Percentiles rank a stretch among this genome's conserved stretches.
Evolutionary conservation across 352 stramenopile genomes (phyloP).

Genomic region (Phytophthora brassicae): DNA sequence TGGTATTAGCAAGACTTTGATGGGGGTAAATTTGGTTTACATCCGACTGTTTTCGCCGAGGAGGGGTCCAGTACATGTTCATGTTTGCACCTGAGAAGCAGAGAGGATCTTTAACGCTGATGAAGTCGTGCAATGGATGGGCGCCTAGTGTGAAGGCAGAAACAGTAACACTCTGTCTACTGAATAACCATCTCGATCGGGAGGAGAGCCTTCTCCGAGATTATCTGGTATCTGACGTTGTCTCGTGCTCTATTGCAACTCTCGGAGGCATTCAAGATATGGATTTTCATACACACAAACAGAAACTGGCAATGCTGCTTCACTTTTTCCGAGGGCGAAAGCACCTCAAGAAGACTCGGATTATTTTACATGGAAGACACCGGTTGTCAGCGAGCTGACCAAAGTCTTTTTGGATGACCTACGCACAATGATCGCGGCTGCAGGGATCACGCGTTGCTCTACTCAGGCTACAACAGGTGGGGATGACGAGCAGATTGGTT

Average conservation of each 20-base stretch:
- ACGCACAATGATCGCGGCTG: neutral
- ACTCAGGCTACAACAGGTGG: too few relatives aligned
- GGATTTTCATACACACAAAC: neutral
- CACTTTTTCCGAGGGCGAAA: too few relatives aligned
- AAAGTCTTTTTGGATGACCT: too few relatives aligned
- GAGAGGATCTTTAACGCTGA: constrained; percentile 21
- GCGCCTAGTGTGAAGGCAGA: constrained; percentile 10
- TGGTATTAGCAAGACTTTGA: neutral
- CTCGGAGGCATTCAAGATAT: neutral
- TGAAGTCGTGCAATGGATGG: constrained; percentile 25
- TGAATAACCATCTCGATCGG: neutral
- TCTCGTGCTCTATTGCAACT: neutral
- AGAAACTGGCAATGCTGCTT: neutral
- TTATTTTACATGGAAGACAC: too few relatives aligned
- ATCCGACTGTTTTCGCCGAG: constrained; percentile 1
- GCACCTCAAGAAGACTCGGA: too few relatives aligned
- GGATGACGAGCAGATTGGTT: too few relatives aligned
- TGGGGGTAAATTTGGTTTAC: constrained; percentile 13
- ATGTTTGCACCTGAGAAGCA: constrained; percentile 1
- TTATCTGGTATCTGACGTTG: neutral
- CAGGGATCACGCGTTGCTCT: too few relatives aligned
- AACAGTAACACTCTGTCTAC: neutral
- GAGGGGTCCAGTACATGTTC: neutral
- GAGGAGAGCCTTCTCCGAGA: neutral
- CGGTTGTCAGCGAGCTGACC: too few relatives aligned